Percentiles rank a stretch among this genome's conserved stretches.
phyloP scores from a whole-genome alignment of 2,329 filamentous ascomycete genomes.

The Davidsoniella eucalypti region DNA sequence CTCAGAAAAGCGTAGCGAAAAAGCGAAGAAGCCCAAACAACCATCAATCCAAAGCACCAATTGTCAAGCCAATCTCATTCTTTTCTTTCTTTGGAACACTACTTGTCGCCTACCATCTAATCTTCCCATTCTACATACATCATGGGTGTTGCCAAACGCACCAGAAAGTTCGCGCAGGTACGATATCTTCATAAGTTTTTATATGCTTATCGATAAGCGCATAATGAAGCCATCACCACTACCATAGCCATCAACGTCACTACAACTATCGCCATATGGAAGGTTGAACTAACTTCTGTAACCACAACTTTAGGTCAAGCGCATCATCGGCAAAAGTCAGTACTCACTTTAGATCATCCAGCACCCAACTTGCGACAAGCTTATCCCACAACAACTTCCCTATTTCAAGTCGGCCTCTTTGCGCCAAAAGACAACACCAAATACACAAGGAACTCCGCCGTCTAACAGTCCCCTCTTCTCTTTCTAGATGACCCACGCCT shows the following conservation, averaged over 20 bases:
- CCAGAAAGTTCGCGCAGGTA: slow-evolving; percentile 71
- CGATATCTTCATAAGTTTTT: slow-evolving; percentile 12
- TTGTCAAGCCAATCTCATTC: neutral
- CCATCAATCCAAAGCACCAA: neutral
- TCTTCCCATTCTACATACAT: slow-evolving; percentile 1
- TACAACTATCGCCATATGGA: too few species aligned
- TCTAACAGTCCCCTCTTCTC: too few species aligned
- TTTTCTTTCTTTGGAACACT: neutral
- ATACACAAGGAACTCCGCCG: neutral
- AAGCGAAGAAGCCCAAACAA: neutral
- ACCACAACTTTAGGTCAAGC: slow-evolving; percentile 43
- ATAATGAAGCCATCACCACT: too few species aligned
- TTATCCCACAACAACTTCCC: neutral
- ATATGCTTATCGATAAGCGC: too few species aligned
- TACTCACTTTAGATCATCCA: neutral
- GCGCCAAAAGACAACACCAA: neutral
- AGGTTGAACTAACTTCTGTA: neutral
- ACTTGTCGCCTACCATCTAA: too few species aligned
- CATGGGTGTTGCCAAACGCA: slow-evolving; percentile 84
- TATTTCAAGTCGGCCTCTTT: neutral
- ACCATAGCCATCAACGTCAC: too few species aligned
- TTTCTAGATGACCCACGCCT: slow-evolving; percentile 49
- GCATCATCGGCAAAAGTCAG: slow-evolving; percentile 54
- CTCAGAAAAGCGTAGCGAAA: neutral
- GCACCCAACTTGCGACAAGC: neutral